A percentile compares a stretch with the other conserved stretches of the same genome.
Evolutionary conservation across 1,284 basidiomycete genomes (phyloP).

Genomic region (Takashimella koratensis): DNA sequence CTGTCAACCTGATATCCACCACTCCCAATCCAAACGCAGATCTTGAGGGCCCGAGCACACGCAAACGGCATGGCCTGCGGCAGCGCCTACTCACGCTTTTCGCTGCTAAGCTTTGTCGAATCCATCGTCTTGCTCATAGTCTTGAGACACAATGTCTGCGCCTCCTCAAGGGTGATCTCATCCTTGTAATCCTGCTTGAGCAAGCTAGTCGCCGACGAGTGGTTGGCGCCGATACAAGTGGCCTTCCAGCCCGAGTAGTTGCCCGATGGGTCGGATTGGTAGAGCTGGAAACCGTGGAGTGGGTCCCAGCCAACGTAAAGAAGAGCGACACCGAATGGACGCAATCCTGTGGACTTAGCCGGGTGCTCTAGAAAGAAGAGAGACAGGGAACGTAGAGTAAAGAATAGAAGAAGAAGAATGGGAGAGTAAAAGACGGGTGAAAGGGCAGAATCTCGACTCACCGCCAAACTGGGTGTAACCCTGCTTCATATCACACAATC

Average conservation of each 20-base stretch:
- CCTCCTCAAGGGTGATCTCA: slow-evolving; percentile 82
- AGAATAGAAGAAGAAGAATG: not conserved
- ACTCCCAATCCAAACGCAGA: no score
- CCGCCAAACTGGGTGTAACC: slow-evolving; percentile 98
- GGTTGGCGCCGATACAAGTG: slow-evolving; percentile 95
- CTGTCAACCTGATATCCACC: not conserved
- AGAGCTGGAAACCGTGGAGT: slow-evolving; percentile 94
- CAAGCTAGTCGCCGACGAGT: slow-evolving; percentile 60
- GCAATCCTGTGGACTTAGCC: slow-evolving; percentile 64
- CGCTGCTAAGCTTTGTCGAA: slow-evolving; percentile 89
- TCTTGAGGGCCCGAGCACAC: no score
- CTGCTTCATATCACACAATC: slow-evolving; percentile 95
- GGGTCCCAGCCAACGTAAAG: slow-evolving; percentile 96
- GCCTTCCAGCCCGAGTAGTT: slow-evolving; percentile 99
- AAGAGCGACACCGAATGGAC: slow-evolving; percentile 95
- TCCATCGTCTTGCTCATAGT: slow-evolving; percentile 99
- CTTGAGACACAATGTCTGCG: slow-evolving; percentile 84
- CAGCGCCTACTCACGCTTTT: slow-evolving; percentile 70
- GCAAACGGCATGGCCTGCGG: no score
- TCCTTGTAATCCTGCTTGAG: slow-evolving; percentile 99
- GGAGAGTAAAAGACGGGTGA: not conserved
- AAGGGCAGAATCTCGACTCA: slow-evolving; percentile 48
- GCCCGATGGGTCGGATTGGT: slow-evolving; percentile 96
- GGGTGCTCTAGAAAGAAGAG: not conserved
- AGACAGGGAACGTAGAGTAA: not conserved